Evolutionary conservation across 768 basidiomycete genomes (phyloP).

Genomic region (Tylopilus rubrobrunneus): DNA sequence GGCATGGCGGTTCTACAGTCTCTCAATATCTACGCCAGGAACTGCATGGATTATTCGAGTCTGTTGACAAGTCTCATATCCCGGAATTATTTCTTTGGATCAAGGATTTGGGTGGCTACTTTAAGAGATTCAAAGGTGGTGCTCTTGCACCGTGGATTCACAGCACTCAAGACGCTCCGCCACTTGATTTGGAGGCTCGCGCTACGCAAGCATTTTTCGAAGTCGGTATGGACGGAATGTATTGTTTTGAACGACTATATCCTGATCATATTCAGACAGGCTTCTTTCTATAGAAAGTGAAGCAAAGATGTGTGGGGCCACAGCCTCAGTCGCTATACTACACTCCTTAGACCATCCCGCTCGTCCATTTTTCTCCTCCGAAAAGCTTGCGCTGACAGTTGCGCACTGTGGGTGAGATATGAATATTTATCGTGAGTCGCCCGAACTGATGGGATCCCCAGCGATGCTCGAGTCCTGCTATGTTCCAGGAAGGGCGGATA

Average conservation of each 20-base stretch:
- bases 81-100: constrained; percentile 76
- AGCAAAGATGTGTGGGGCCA: constrained; percentile 80
- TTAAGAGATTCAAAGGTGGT: constrained; percentile 83
- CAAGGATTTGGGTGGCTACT: constrained; percentile 84
- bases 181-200: constrained; percentile 77
- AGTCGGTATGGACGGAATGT: constrained; percentile 40
- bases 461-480: constrained; percentile 86
- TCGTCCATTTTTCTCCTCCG: constrained; percentile 78
- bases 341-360: constrained; percentile 83
- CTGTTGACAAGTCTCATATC: constrained; percentile 64
- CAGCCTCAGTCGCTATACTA: constrained; percentile 86
- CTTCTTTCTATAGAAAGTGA: constrained; percentile 63
- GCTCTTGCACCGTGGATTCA: constrained; percentile 64
- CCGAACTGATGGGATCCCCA: constrained; percentile 29
- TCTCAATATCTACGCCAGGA: constrained; percentile 83
- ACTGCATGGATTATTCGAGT: constrained; percentile 81
- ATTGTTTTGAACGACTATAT: constrained; percentile 1
- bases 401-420: constrained; percentile 81
- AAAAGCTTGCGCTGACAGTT: constrained; percentile 74
- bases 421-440: constrained; percentile 14
- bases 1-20: constrained; percentile 89
- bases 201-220: constrained; percentile 85
- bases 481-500: constrained; percentile 69
- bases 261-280: constrained; percentile 48
- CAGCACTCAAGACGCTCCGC: constrained; percentile 26